Conservation (phyloP, 2,329 filamentous ascomycete genomes). For the Uncinocarpus reesii region DNA sequence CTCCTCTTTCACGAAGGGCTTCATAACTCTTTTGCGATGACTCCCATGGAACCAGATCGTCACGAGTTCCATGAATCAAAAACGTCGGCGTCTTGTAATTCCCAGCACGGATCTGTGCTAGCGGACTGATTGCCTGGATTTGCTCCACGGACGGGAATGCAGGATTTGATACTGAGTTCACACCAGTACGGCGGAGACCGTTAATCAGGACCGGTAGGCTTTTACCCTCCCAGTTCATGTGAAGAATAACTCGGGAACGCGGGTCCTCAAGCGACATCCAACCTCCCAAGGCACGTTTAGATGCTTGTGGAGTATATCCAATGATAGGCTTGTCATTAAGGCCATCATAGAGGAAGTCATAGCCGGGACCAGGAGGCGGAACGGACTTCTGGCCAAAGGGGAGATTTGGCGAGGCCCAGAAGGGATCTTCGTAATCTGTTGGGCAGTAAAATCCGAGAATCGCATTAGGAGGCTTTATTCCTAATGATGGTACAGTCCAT, state of each 20-base stretch:
- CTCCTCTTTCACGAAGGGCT: background rate
- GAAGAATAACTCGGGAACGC: conserved; percentile 31
- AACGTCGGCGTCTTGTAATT: conserved; percentile 18
- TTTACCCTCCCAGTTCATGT: conserved; percentile 38
- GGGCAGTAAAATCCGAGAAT: conserved; percentile 41
- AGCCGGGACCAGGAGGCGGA: conserved; percentile 16
- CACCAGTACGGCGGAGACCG: background rate
- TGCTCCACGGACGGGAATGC: background rate
- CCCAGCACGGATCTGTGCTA: conserved; percentile 17
- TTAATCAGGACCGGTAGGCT: conserved; percentile 28
- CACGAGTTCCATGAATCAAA: conserved; percentile 18
- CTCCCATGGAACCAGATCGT: conserved; percentile 19
- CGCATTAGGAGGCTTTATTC: conserved; percentile 33
- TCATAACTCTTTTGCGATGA: background rate
- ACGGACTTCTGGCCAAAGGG: conserved; percentile 15
- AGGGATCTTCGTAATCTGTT: conserved; percentile 30
- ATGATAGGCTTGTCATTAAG: conserved; percentile 15
- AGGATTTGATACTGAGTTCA: too few species aligned
- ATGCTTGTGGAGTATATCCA: conserved; percentile 17
- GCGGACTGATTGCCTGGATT: conserved; percentile 17
- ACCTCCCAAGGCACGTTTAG: conserved; percentile 11
- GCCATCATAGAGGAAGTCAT: background rate
- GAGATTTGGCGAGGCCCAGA: conserved; percentile 1
- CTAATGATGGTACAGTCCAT: conserved; percentile 27
- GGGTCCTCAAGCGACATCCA: conserved; percentile 24